phyloP scores from a whole-genome alignment of 2,329 filamentous ascomycete species.

The Venturia aucupariae region DNA sequence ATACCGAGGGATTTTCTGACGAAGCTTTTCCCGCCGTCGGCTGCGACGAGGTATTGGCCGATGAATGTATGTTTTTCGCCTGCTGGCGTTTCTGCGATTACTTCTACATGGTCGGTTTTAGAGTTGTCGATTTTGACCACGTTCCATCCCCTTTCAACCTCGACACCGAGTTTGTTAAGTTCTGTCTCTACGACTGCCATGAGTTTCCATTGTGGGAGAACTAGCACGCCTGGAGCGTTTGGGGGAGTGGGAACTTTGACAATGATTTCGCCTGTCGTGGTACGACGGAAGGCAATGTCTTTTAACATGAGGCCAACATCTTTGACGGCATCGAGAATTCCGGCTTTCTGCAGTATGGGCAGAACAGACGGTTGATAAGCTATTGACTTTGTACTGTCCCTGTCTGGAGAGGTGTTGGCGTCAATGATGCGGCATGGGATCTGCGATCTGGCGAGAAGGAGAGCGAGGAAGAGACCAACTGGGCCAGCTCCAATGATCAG shows the following conservation, averaged over 20 bases:
- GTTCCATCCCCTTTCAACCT: neutral
- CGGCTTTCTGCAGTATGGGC: conserved; percentile 28
- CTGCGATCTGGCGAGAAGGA: conserved; percentile 28
- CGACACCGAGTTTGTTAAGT: neutral
- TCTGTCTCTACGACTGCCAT: neutral
- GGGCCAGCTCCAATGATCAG: conserved; percentile 33
- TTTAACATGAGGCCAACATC: neutral
- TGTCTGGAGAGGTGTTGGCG: conserved; percentile 14
- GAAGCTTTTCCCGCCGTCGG: conserved; percentile 42
- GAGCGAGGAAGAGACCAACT: conserved; percentile 32
- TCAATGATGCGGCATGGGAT: conserved; percentile 28
- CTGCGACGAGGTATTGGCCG: conserved; percentile 41
- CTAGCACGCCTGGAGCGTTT: neutral
- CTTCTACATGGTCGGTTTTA: neutral
- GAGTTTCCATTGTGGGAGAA: neutral
- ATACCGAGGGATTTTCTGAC: conserved; percentile 39
- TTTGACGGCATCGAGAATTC: conserved; percentile 23
- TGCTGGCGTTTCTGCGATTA: neutral
- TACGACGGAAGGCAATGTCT: neutral
- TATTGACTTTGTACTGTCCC: neutral
- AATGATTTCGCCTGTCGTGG: neutral
- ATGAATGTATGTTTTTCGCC: conserved; percentile 19
- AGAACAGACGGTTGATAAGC: neutral
- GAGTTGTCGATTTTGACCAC: neutral
- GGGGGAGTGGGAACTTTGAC: neutral